phyloP scores from a whole-genome alignment of 352 stramenopile species.

The Salisapilia sapeloensis region DNA sequence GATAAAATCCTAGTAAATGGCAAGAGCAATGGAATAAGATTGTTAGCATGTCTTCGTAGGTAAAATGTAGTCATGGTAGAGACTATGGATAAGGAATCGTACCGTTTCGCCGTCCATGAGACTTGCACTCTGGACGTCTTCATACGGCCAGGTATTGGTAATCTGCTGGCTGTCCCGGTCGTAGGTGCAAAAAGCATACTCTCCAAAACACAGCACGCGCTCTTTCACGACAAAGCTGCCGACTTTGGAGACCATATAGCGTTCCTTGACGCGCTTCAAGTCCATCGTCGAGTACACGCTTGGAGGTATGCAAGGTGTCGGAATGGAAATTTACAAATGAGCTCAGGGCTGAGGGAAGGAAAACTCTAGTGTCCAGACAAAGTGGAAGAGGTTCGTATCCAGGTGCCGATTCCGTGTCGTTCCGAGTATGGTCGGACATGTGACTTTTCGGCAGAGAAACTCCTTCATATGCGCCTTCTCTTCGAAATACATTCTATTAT shows the following conservation, averaged over 20 bases:
- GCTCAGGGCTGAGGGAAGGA: not conserved
- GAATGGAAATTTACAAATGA: not conserved
- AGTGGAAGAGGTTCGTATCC: not conserved
- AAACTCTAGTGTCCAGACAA: not conserved
- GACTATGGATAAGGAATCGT: no score
- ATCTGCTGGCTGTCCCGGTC: conserved; percentile 48
- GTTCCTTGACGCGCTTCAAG: conserved; percentile 37
- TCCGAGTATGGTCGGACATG: no score
- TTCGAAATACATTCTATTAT: no score
- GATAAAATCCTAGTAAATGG: conserved; percentile 27
- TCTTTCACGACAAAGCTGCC: conserved; percentile 74
- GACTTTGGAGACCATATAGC: conserved; percentile 77
- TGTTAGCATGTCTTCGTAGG: no score
- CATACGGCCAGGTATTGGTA: conserved; percentile 71
- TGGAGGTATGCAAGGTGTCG: not conserved
- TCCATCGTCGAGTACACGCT: conserved; percentile 11
- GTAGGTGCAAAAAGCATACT: conserved; percentile 53
- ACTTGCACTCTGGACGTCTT: conserved; percentile 44
- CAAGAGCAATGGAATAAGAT: no score
- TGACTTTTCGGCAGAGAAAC: no score
- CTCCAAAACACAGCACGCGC: conserved; percentile 62
- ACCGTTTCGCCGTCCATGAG: conserved; percentile 51
- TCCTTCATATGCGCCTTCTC: no score
- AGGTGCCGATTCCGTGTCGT: no score
- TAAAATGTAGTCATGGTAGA: no score